phyloP scores from a whole-genome alignment of 148 eudicot genomes.

The Rhododendron mucronatum region DNA sequence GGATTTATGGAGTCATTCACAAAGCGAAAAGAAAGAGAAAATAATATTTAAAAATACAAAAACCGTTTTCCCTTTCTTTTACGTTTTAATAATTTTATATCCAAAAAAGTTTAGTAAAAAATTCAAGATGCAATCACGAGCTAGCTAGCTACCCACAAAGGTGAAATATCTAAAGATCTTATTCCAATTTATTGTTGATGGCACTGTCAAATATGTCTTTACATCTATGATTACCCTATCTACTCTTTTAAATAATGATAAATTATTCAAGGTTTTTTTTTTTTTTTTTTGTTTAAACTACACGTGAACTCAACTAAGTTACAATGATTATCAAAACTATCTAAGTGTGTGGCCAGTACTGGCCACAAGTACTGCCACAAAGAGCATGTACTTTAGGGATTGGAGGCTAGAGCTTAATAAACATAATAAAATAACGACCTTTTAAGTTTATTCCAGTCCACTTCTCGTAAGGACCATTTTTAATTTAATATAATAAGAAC shows the following conservation, averaged over 20 bases:
- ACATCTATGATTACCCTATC: constrained; percentile 11
- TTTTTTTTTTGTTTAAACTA: neutral
- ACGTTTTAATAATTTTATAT: neutral
- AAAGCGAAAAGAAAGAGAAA: neutral
- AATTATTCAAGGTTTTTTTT: neutral
- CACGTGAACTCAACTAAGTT: neutral
- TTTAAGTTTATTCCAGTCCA: too few species aligned
- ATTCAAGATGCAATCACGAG: neutral
- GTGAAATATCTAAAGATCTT: neutral
- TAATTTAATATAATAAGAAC: too few species aligned
- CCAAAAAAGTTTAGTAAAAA: neutral
- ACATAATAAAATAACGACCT: neutral
- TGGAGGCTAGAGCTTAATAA: neutral
- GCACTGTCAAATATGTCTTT: neutral
- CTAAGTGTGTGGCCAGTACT: neutral
- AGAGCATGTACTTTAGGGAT: neutral
- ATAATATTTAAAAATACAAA: neutral
- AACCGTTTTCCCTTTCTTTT: neutral
- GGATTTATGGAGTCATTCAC: neutral
- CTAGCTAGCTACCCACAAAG: neutral
- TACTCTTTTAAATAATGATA: neutral
- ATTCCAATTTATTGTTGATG: neutral
- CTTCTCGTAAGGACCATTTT: too few species aligned
- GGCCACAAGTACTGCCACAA: neutral
- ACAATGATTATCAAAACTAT: neutral